Evolutionary conservation across 352 stramenopile genomes (phyloP).

Genomic region (Lagenidium giganteum): DNA sequence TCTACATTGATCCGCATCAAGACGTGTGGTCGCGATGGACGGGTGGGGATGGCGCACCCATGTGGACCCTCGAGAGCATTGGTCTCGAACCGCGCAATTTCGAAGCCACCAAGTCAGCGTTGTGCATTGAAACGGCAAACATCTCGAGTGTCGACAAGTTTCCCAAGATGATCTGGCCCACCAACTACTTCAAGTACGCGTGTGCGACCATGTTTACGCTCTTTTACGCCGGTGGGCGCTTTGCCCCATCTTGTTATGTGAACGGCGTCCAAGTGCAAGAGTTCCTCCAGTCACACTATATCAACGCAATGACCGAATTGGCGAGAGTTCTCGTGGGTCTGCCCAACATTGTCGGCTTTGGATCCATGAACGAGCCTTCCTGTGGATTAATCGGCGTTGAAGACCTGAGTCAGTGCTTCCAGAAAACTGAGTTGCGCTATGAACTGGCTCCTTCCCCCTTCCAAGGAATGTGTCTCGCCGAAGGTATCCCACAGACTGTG

Average conservation of each 20-base stretch:
- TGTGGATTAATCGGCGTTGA: constrained; percentile 66
- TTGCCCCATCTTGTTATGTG: constrained; percentile 66
- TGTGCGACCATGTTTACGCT: constrained; percentile 91
- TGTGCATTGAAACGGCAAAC: constrained; percentile 58
- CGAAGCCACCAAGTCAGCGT: constrained; percentile 59
- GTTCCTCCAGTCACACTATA: constrained; percentile 86
- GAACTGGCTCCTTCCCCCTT: constrained; percentile 73
- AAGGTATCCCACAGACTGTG: constrained; percentile 51
- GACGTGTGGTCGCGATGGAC: constrained; percentile 91
- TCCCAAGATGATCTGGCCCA: constrained; percentile 91
- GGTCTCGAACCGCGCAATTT: constrained; percentile 79
- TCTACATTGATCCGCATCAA: constrained; percentile 91
- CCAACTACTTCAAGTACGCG: constrained; percentile 89
- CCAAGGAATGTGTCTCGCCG: constrained; percentile 74
- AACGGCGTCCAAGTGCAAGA: constrained; percentile 77
- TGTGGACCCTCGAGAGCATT: constrained; percentile 84
- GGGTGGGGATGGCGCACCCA: constrained; percentile 82
- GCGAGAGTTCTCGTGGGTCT: constrained; percentile 55
- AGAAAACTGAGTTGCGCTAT: constrained; percentile 61
- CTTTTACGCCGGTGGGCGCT: constrained; percentile 77
- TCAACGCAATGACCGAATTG: constrained; percentile 66
- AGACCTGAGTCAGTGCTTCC: constrained; percentile 52
- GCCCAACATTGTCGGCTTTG: constrained; percentile 86
- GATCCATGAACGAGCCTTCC: constrained; percentile 90
- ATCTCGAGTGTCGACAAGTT: constrained; percentile 25